Conservation (phyloP, 1,284 basidiomycete genomes). For the Cryptococcus jaspeensis region DNA sequence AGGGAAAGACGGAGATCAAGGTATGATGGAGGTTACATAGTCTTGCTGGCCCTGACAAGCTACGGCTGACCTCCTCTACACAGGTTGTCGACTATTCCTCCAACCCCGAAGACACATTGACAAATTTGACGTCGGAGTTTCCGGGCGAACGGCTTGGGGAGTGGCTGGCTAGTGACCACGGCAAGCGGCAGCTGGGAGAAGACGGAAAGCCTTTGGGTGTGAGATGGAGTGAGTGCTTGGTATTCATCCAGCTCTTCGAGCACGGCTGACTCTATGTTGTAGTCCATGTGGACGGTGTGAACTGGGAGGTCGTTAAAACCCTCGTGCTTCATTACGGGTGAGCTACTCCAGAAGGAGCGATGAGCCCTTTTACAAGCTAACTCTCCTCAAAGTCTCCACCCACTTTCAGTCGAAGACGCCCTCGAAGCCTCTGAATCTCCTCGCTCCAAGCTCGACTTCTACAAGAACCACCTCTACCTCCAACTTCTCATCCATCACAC, state of each 20-base stretch:
- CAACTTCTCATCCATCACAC: slow-evolving; percentile 50
- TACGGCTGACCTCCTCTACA: not conserved
- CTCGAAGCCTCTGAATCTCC: slow-evolving; percentile 44
- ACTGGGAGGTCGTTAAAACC: slow-evolving; percentile 50
- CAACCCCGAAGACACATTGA: slow-evolving; percentile 39
- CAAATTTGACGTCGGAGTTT: slow-evolving; percentile 44
- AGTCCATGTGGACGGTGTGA: slow-evolving; percentile 51
- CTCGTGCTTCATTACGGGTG: slow-evolving; percentile 44
- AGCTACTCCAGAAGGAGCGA: too few species aligned
- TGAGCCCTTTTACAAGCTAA: too few species aligned
- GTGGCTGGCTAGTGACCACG: slow-evolving; percentile 43
- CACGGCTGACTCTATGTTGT: not conserved
- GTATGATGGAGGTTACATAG: slow-evolving; percentile 13
- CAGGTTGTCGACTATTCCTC: slow-evolving; percentile 49
- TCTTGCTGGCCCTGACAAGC: not conserved
- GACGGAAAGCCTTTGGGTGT: slow-evolving; percentile 41
- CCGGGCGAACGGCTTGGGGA: slow-evolving; percentile 39
- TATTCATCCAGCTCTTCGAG: not conserved
- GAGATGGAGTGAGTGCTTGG: slow-evolving; percentile 41
- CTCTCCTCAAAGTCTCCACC: slow-evolving; percentile 42
- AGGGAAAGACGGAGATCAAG: slow-evolving; percentile 31
- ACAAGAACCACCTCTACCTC: slow-evolving; percentile 49
- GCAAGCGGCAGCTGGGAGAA: slow-evolving; percentile 24
- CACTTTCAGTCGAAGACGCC: slow-evolving; percentile 50
- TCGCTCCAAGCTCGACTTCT: slow-evolving; percentile 51